phyloP scores from a whole-genome alignment of 176 grass and related monocot genomes.

The Triticum turgidum region DNA sequence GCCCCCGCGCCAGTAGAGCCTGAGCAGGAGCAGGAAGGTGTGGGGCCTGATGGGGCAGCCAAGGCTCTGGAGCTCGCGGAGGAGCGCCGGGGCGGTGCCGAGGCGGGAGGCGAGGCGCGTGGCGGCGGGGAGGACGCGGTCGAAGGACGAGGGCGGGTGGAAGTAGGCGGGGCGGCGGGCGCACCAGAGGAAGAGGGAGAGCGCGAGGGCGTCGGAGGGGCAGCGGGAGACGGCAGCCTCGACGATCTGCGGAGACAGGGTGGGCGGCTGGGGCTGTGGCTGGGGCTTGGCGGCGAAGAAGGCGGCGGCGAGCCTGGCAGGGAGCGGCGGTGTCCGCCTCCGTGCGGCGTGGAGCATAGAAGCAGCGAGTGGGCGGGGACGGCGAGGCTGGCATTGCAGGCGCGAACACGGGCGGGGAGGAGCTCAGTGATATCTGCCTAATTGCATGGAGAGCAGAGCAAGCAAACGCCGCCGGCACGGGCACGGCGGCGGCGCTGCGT shows the following conservation, averaged over 20 bases:
- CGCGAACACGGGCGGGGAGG: neutral
- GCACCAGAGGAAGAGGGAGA: conserved; percentile 91
- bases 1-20: conserved; percentile 75
- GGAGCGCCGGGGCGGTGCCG: conserved; percentile 44
- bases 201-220: conserved; percentile 60
- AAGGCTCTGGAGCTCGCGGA: conserved; percentile 46
- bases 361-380: neutral
- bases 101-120: conserved; percentile 53
- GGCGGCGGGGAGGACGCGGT: conserved; percentile 66
- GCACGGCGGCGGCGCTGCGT: neutral
- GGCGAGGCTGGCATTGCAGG: conserved; percentile 34
- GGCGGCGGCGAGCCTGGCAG: conserved; percentile 33
- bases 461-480: neutral
- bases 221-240: conserved; percentile 50
- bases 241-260: conserved; percentile 50
- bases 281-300: conserved; percentile 25
- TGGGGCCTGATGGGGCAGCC: conserved; percentile 64
- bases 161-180: conserved; percentile 68
- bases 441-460: neutral
- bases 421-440: neutral
- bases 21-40: conserved; percentile 74
- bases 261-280: neutral
- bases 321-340: conserved; percentile 33
- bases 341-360: conserved; percentile 44
- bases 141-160: conserved; percentile 65